Percentiles rank a stretch among this genome's conserved stretches.
These are phyloP conservation scores for Ceratocystis diversiconidia DNA, from an alignment of 2,329 filamentous ascomycete genomes.

Conservation along the genomic window DNA sequence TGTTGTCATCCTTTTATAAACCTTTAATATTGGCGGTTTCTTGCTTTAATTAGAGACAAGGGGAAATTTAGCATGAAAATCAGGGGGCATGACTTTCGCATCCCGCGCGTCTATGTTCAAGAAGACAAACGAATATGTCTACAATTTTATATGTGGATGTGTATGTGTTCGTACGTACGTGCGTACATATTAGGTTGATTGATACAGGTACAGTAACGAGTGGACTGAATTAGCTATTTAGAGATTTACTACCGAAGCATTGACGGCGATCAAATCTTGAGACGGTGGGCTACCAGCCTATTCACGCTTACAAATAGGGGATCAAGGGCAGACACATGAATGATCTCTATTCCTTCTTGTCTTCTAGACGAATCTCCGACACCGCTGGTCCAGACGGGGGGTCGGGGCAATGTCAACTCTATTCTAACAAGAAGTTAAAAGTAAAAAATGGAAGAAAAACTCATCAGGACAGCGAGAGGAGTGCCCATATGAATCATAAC, in stretches of 20 bases:
- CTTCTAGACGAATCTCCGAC: not conserved
- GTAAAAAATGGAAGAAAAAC: not conserved
- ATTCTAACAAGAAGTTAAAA: not conserved
- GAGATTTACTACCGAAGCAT: not conserved
- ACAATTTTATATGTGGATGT: no score
- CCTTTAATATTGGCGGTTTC: constrained; percentile 11
- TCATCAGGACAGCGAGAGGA: not conserved
- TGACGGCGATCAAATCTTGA: not conserved
- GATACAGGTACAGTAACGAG: not conserved
- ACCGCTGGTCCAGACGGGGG: not conserved
- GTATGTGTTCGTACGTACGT: not conserved
- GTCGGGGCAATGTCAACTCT: no score
- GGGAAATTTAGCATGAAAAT: not conserved
- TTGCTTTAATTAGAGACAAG: not conserved
- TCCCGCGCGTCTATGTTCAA: not conserved
- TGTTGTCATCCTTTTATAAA: constrained; percentile 4
- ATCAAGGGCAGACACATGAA: not conserved
- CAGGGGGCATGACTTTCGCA: not conserved
- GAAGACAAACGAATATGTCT: no score
- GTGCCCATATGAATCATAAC: not conserved
- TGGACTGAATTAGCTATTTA: not conserved
- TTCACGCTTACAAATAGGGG: not conserved
- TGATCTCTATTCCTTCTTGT: not conserved
- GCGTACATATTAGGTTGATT: no score
- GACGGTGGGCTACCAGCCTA: not conserved